Evolutionary conservation across 140 eudicot genomes (phyloP).

Genomic region (Anethum foeniculum): DNA sequence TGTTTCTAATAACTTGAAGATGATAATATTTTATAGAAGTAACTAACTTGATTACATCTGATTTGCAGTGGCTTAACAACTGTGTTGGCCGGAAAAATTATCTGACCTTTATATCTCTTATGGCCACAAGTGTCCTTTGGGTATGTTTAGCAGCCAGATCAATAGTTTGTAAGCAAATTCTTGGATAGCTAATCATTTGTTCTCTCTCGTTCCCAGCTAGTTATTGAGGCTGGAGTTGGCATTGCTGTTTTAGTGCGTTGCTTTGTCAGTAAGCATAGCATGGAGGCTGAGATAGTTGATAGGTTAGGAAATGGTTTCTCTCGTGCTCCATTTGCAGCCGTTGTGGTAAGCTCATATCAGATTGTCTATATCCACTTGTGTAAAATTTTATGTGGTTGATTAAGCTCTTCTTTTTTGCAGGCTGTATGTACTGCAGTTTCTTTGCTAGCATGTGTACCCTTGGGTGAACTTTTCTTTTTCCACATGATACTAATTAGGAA

Average conservation of each 20-base stretch:
- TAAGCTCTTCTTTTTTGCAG: conserved; percentile 28
- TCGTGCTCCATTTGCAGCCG: conserved; percentile 83
- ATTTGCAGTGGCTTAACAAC: conserved; percentile 86
- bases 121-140: conserved; percentile 85
- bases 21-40: neutral
- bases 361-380: neutral
- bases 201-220: conserved; percentile 40
- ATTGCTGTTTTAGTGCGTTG: conserved; percentile 85
- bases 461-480: conserved; percentile 91
- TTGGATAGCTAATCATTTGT: neutral
- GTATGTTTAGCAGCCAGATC: conserved; percentile 35
- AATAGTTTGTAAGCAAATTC: neutral
- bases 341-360: conserved; percentile 48
- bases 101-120: conserved; percentile 60
- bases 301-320: conserved; percentile 92
- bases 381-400: neutral
- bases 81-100: conserved; percentile 91
- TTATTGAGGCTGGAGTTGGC: conserved; percentile 82
- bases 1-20: neutral
- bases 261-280: conserved; percentile 56
- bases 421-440: conserved; percentile 83
- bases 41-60: conserved; percentile 9
- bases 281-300: conserved; percentile 74
- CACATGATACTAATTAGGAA: conserved; percentile 90
- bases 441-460: conserved; percentile 78